Base-by-base conservation (phyloP, 805 yeast species). In the Hanseniaspora hatyaiensis region DNA sequence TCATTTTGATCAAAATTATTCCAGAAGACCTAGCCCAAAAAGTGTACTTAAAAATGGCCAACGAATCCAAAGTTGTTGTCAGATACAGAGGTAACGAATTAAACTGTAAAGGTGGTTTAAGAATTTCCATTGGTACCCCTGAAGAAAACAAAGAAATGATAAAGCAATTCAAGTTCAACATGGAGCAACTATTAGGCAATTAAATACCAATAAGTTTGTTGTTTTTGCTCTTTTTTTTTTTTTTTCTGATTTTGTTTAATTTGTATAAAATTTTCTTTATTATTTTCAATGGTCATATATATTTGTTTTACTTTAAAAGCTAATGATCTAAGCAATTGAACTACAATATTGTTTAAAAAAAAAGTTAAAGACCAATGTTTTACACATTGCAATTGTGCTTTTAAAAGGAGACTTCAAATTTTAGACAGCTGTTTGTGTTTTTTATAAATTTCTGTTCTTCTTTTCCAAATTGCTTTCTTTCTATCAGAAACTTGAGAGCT, bases 21-120 rank as follows among this genome's bases (percentile, higher is more conserved):
- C 78, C 78, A 58, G 86, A 87, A 4, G 81, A 81, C 52, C 59
- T 76, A 22, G 96, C 98, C 2, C 64, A 73, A 40, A 55, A 66
- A 29, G 69, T 87, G 13, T 92, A 89, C 61, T 70, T 71, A 50
- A 68, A 64, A 36, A 65, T 92, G 58, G 98, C 98, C 0, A 73
- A 71, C 24, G 72, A 74, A 20, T 75, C 78, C 38, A 77, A 75
- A 29, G 87, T 89, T 19, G 97, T 92, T 40, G 83, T 89, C 13
- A 75, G 98, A 64, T 92, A 75, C 60, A 75, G 98, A 67, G 98
- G 98, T 26, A 74, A 68, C 30, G 98, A 92, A 65, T 72, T 78
- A 38, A 94, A 95, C 32, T 92, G 98, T 61, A 66, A 67, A 4
- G 98, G 98, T 28, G 85, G 86, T 41, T 66, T 92, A 45, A 75